These are phyloP conservation scores for Neopestalotiopsis clavispora DNA, from an alignment of 2,329 filamentous ascomycete genomes.

Conservation along the genomic window DNA sequence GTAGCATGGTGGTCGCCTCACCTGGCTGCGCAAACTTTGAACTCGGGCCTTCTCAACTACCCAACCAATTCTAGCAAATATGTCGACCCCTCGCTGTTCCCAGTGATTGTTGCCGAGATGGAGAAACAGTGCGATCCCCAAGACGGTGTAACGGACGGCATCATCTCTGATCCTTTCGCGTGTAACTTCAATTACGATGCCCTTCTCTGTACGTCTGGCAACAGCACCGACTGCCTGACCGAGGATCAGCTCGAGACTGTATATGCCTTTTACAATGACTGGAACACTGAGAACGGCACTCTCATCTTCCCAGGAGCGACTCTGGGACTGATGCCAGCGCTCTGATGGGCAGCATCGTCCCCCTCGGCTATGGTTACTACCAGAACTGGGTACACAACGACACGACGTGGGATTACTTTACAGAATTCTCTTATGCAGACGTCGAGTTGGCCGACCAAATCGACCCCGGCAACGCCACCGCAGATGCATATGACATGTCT, in stretches of 20 bases:
- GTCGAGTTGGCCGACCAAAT: conserved; percentile 31
- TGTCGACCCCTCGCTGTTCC: conserved; percentile 45
- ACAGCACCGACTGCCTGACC: conserved; percentile 41
- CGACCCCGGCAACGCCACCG: conserved; percentile 30
- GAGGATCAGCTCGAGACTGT: conserved; percentile 42
- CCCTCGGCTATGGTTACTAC: conserved; percentile 29
- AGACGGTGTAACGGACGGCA: conserved; percentile 47
- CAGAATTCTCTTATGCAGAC: conserved; percentile 32
- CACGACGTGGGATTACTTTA: conserved; percentile 31
- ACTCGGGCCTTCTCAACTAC: conserved; percentile 48
- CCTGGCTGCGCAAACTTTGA: conserved; percentile 41
- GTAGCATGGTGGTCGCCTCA: conserved; percentile 53
- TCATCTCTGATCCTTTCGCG: conserved; percentile 45
- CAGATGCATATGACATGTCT: conserved; percentile 36
- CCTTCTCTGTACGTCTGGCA: conserved; percentile 37
- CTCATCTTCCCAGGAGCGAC: conserved; percentile 33
- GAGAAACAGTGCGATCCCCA: conserved; percentile 48
- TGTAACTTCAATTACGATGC: conserved; percentile 44
- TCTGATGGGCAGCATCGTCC: conserved; percentile 21
- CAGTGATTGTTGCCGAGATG: conserved; percentile 44
- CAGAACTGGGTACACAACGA: conserved; percentile 33
- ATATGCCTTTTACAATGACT: conserved; percentile 34
- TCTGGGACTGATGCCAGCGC: conserved; percentile 29
- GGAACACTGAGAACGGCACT: conserved; percentile 31
- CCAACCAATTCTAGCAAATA: conserved; percentile 44